Percentiles rank a stretch among this genome's conserved stretches.
Conservation (phyloP, 176 grass and related monocot species). For the Zea mays region Zm-B73-REFERENCE-NAM-5.0 NC_050099.1:137184001-137184500, state of each 20-base stretch:
- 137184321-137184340: conserved; percentile 48
- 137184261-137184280: conserved; percentile 49
- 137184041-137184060: conserved; percentile 61
- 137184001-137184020: conserved; percentile 59
- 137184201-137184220: conserved; percentile 24
- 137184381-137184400: conserved; percentile 37
- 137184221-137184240: conserved; percentile 45
- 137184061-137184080: conserved; percentile 72
- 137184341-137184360: conserved; percentile 56
- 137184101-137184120: conserved; percentile 44
- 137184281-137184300: conserved; percentile 71
- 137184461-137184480: conserved; percentile 54
- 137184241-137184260: conserved; percentile 69
- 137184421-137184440: conserved; percentile 43
- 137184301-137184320: conserved; percentile 55
- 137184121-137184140: conserved; percentile 72
- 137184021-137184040: conserved; percentile 49
- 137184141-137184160: conserved; percentile 65
- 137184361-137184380: conserved; percentile 18
- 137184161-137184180: conserved; percentile 28
- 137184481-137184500: neutral
- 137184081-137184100: conserved; percentile 66
- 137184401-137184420: conserved; percentile 42
- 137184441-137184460: conserved; percentile 33
- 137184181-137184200: conserved; percentile 15